Evolutionary conservation across 805 yeast genomes (phyloP).

Genomic region (Ogataea sp.): DNA sequence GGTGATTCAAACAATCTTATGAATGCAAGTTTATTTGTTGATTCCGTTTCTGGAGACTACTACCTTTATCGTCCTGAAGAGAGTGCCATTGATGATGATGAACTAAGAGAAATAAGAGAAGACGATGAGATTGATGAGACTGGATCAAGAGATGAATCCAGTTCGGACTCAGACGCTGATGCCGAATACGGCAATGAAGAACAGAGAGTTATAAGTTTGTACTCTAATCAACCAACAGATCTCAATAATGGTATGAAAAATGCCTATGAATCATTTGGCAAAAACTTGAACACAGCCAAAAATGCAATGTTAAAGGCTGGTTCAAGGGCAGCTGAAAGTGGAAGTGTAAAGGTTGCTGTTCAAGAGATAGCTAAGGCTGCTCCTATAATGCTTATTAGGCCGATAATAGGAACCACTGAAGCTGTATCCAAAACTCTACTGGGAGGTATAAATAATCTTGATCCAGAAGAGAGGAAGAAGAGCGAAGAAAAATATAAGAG

Average conservation of each 20-base stretch:
- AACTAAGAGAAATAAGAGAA: slow-evolving; percentile 4
- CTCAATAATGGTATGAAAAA: slow-evolving; percentile 62
- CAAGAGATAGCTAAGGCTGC: slow-evolving; percentile 63
- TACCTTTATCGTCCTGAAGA: slow-evolving; percentile 7
- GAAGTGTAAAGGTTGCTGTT: slow-evolving; percentile 59
- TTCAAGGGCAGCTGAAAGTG: slow-evolving; percentile 54
- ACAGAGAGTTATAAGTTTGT: slow-evolving; percentile 52
- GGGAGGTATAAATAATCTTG: slow-evolving; percentile 78
- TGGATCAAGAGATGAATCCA: not conserved
- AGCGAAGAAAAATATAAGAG: slow-evolving; percentile 60
- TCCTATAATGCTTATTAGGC: slow-evolving; percentile 74
- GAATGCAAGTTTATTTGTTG: slow-evolving; percentile 1
- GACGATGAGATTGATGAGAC: slow-evolving; percentile 18
- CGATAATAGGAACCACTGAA: slow-evolving; percentile 89
- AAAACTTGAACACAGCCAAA: slow-evolving; percentile 58
- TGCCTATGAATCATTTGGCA: slow-evolving; percentile 70
- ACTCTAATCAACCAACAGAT: slow-evolving; percentile 76
- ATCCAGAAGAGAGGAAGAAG: slow-evolving; percentile 51
- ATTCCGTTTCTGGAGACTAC: slow-evolving; percentile 1
- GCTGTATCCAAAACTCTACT: slow-evolving; percentile 75
- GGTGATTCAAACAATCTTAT: not conserved
- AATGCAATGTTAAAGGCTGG: slow-evolving; percentile 54
- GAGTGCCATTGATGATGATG: slow-evolving; percentile 19
- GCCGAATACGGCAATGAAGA: slow-evolving; percentile 25
- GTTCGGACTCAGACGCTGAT: slow-evolving; percentile 8